Evolutionary conservation across 352 stramenopile genomes (phyloP), one percentile per base, ranked within the genome.

Genomic region (Blastocystis hominis): DNA sequence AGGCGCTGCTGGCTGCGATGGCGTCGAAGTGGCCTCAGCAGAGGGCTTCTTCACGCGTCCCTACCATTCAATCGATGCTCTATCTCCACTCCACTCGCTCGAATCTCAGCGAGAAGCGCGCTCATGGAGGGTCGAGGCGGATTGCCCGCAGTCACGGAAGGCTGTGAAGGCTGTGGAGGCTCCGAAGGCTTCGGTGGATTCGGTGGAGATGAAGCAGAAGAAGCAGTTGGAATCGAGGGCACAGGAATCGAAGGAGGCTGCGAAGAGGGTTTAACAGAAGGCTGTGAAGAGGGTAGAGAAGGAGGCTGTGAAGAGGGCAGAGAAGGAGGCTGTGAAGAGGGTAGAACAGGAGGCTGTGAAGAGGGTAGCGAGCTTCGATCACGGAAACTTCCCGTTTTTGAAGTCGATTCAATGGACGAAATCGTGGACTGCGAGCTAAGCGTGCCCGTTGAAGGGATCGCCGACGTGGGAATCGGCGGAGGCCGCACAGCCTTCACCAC

Each of bases 101-200:
- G 44, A 77, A 77, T 77, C 40, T 77, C 66, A 6, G 44, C 40
- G 20, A 77, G 63, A 42, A 75, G 63, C 30, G 56, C n/a, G 10
- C 6, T 38, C 10, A 38, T n/a, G 56, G 38, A 34, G 10, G 24
- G 24, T 30, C 24, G 24, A 30, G 24, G 24, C 24, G n/a, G 53
- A 61, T 61, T 15, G 53, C 15, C 15, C n/a, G 15, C 15, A 61
- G n/a, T 15, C 15, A 61, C 15, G n/a, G n/a, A n/a, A 61, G 15
- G 53, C 15, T 36, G 61, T 2, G 44, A 0, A n/a, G 30, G 30
- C n/a, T 17, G 30, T 5, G 9, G 15, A 75, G 64, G 44, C 13
- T 17, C 36, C 10, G 40, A n/a, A 55, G 64, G 7, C 2, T 55
- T 75, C 24, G 64, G 15, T 55, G 9, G 13, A 70, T 15, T 46